Conservation (phyloP, 805 yeast genomes). For the Yamadazyma takamatsuzukensis region DNA sequence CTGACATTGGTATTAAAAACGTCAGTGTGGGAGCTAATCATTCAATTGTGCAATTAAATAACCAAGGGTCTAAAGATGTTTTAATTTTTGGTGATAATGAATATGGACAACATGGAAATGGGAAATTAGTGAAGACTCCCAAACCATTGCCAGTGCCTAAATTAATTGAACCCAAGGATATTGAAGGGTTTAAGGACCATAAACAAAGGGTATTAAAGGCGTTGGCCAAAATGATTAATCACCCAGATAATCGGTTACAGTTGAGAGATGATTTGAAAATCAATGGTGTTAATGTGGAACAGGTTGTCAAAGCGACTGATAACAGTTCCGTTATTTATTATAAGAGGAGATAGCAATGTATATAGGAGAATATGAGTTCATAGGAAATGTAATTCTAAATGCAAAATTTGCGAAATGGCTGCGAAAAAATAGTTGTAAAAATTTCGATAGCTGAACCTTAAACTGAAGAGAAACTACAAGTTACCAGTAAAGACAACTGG, state of each 20-base stretch:
- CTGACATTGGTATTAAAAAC: conserved; percentile 44
- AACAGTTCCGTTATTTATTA: conserved; percentile 63
- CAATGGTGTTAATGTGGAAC: conserved; percentile 39
- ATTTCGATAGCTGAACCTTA: too few species aligned
- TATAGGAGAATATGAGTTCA: too few species aligned
- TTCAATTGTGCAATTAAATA: conserved; percentile 52
- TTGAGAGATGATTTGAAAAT: conserved; percentile 16
- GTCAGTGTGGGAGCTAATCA: conserved; percentile 69
- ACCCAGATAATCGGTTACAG: conserved; percentile 45
- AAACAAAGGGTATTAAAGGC: conserved; percentile 16
- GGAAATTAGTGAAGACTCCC: conserved; percentile 59
- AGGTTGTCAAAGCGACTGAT: conserved; percentile 60
- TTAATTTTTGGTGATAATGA: conserved; percentile 83
- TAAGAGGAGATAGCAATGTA: conserved; percentile 20
- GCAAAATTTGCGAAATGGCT: too few species aligned
- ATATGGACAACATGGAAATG: conserved; percentile 80
- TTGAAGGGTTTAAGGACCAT: conserved; percentile 11
- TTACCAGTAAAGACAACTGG: too few species aligned
- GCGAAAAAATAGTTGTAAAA: too few species aligned
- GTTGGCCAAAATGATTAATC: conserved; percentile 27
- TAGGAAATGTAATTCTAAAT: too few species aligned
- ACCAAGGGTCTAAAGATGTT: conserved; percentile 51
- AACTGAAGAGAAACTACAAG: too few species aligned
- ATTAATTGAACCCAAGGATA: conserved; percentile 52
- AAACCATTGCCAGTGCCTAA: conserved; percentile 54